Base-by-base conservation (phyloP, 2,329 filamentous ascomycete genomes). In the Clarireedia homoeocarpa region DNA sequence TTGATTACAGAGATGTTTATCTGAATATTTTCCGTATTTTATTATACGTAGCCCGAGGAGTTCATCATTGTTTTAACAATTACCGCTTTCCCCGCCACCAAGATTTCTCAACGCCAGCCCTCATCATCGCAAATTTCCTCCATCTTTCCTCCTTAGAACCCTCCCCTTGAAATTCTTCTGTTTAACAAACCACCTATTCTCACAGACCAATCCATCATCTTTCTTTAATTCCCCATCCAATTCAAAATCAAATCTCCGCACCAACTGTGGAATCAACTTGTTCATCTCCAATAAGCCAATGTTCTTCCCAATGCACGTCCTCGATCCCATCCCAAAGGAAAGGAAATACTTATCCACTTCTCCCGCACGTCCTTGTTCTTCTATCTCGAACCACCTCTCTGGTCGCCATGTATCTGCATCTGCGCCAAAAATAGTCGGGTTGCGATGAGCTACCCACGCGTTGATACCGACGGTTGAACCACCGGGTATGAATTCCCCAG, bases 341-440 rank as follows among this genome's bases (percentile, higher is more conserved):
- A 67, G 55, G 48, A 60, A 62, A 39, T 62, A 64, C 26, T 77
- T 71, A 76, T 79, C 56, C 84, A 72, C 62, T 78, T 75, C 59
- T 1, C 52, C 76, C 72, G 38, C 81, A 75, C 51, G 76, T 71
- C 5, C 66, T 70, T 48, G 69, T 71, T 14, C 63, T 48, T 48
- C 71, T 65, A 39, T 67, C 61, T 74, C 64, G 1, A 78, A 63
- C 78, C 78, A 81, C 15, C 77, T 65, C 62, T 80, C 77, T 0
- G 78, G 78, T 3, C 75, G 65, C 65, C 77, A 81, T 0, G 59
- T 56, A 40, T 77, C 72, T 2, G 76, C 76, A 57, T 80, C 76
- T 1, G 66, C 49, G 2, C 78, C 78, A 53, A 75, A 81, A 9
- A 80, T 63, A 48, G 76, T 71, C 0, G 71, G 69, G 4, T 76